These are phyloP conservation scores for Arctium lappa DNA, from an alignment of 129 eudicot species.

Conservation along the genomic window DNA sequence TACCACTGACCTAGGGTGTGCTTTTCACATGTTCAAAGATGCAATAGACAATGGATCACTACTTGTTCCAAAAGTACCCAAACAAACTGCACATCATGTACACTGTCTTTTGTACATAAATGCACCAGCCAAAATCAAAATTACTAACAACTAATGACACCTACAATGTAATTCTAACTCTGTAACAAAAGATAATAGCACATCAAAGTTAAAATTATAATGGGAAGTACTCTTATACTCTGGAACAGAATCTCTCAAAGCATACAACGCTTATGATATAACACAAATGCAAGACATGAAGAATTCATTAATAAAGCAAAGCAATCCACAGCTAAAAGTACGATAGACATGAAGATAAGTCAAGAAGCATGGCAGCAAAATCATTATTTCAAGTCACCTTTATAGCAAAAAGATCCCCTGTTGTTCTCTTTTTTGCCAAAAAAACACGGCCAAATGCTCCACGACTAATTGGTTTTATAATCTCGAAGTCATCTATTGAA, in stretches of 20 bases:
- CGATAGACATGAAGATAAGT: background rate
- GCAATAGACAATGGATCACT: background rate
- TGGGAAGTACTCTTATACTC: background rate
- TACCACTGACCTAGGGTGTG: background rate
- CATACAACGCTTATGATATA: background rate
- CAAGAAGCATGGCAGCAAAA: background rate
- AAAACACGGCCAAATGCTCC: constrained; percentile 97
- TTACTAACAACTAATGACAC: background rate
- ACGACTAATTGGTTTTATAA: constrained; percentile 94
- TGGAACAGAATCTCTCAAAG: background rate
- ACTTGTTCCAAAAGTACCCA: background rate
- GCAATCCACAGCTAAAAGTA: background rate
- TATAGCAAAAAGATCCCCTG: constrained; percentile 93
- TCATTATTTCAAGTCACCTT: constrained; percentile 48
- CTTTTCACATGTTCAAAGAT: no score
- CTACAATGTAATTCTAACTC: background rate
- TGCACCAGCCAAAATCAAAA: background rate
- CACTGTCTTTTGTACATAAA: background rate
- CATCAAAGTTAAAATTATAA: background rate
- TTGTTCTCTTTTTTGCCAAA: constrained; percentile 90
- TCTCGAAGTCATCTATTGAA: constrained; percentile 92
- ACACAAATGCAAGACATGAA: background rate
- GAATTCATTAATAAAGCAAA: background rate
- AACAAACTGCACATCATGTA: background rate
- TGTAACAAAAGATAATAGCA: background rate